Evolutionary conservation across 2,329 filamentous ascomycete species (phyloP), one percentile per base, ranked within the genome.

Genomic region (Davidsoniella eucalypti): DNA sequence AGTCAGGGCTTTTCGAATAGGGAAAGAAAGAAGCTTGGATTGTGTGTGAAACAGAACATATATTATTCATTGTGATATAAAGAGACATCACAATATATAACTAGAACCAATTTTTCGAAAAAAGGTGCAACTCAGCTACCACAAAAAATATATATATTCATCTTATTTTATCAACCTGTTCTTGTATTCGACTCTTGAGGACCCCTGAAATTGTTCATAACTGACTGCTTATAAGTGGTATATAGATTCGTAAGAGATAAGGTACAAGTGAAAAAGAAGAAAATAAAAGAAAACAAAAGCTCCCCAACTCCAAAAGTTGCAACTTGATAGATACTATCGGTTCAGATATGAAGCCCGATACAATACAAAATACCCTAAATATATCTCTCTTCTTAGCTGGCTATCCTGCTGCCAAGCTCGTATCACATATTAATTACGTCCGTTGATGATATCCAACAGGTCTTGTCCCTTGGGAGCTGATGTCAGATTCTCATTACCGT

Each of bases 401-500:
- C 29, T 33, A 4, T 33, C 21, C 40, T 42, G 10, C 10, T 18
- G 16, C 44, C 33, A 42, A 12, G 39, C 14, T 44, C 17, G 21
- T 4, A 44, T 10, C 23, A 44, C 14, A 33, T 17, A 18, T 36
- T 26, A 45, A 17, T 18, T n/a, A 40, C 54, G 58, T 5, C 64
- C 63, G 49, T 72, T 75, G 47, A 82, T 74, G 45, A 84, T 69
- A 54, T 71, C 69, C 60, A 87, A 66, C 58, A 87, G 66, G 60
- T 86, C 80, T 48, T 82, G 71, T 2, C 78, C 76, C 67, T 93
- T 94, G 0, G 85, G 84, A 26, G 83, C 83, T 1, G 74, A 73
- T 1, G 87, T 93, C 61, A 96, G 61, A 60, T 94, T 93, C 65
- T 95, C 87, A 58, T 78, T 79, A 0, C 88, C 87, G 21, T 75